Base-by-base conservation (phyloP, 768 basidiomycete species). In the Butyriboletus loyo region DNA sequence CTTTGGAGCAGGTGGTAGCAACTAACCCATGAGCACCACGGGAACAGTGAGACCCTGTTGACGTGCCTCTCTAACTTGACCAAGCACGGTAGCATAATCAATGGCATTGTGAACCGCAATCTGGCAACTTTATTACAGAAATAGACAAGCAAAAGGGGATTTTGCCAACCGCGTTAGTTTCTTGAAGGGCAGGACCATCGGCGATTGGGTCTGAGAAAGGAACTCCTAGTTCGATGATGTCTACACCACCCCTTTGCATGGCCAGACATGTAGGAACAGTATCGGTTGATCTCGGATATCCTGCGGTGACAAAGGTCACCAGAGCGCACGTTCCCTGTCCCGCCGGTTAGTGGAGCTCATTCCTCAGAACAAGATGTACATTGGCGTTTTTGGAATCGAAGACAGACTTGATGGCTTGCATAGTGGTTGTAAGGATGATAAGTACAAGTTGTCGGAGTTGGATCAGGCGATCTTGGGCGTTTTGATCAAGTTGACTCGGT, bases 151-250 rank as follows among this genome's bases (percentile, higher is more conserved):
- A 15, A 32, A 24, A 21, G 28, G 21, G 14, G 35, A n/a, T n/a
- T 24, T 24, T 21, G 15, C 61, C n/a, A 40, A 66, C 96, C n/a
- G 88, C 90, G 69, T 98, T 98, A 13, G 90, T 81, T 55, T 87
- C 87, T 66, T 99, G 96, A 55, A 99, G 97, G 4, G 84, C 85
- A 24, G 90, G 91, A 0, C 96, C 96, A 72, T 99, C 96, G 2
- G 93, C 95, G 60, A 93, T 91, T 19, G 95, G 96, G 73, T 98
- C 96, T 49, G 91, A 95, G 50, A 66, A 66, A 21, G 66, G 66
- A 32, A 98, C 81, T 17, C 96, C 96, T 17, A 99, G 80, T 69
- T 99, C 96, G 55, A 98, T 94, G 54, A 98, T 82, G 68, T 98
- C 94, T 40, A 92, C 83, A 7, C 96, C 96, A 48, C 96, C 96